Conservation (phyloP, 306 rosid species). For the Cotoneaster glaucophyllus region DNA sequence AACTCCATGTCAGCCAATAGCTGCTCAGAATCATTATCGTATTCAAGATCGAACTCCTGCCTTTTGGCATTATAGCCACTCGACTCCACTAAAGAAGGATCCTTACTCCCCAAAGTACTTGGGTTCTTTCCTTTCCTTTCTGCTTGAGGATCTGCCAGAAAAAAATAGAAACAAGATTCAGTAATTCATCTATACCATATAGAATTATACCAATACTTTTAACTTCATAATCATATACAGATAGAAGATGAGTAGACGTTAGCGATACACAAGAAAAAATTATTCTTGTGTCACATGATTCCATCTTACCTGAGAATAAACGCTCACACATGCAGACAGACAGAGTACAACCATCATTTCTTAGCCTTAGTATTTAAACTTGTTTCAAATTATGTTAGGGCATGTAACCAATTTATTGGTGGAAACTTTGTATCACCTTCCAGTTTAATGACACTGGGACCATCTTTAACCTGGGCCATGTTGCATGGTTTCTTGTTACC, state of each 20-base stretch:
- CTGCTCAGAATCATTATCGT: conserved; percentile 93
- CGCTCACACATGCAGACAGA: neutral
- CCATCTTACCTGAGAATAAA: neutral
- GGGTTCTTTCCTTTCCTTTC: conserved; percentile 71
- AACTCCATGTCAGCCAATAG: conserved; percentile 94
- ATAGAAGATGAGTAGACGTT: neutral
- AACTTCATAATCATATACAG: neutral
- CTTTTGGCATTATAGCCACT: conserved; percentile 88
- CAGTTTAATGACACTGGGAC: conserved; percentile 49
- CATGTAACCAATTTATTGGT: neutral
- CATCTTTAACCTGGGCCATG: conserved; percentile 52
- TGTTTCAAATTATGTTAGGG: neutral
- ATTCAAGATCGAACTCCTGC: conserved; percentile 90
- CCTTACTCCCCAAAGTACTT: conserved; percentile 49
- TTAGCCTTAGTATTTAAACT: neutral
- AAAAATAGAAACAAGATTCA: neutral
- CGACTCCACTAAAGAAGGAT: conserved; percentile 75
- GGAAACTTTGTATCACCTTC: conserved; percentile 55
- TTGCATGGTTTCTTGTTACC: conserved; percentile 68
- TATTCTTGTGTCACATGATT: neutral
- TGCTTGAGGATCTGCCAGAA: conserved; percentile 55
- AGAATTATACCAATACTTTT: neutral
- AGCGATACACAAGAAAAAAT: neutral
- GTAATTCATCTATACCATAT: neutral
- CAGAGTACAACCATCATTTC: neutral